Conservation (phyloP, 768 basidiomycete species). For the Suillus placidus region DNA sequence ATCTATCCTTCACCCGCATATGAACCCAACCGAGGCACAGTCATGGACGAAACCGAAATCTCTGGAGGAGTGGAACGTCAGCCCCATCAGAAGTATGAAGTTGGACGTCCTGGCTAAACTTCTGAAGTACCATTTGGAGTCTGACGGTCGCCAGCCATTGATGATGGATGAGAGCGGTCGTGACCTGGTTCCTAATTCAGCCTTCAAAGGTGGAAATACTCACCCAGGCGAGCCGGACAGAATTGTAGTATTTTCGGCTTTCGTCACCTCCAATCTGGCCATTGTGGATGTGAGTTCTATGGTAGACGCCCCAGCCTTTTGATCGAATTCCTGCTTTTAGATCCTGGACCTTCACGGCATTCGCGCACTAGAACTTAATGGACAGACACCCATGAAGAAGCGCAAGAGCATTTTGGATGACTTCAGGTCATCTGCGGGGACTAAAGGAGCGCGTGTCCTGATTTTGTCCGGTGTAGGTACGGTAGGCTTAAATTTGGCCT, state of each 20-base stretch:
- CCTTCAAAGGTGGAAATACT: not conserved
- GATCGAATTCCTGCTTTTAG: not conserved
- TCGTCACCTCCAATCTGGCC: not conserved
- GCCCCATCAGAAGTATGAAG: too few species aligned
- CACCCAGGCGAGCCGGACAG: not conserved
- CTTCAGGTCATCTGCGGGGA: not conserved
- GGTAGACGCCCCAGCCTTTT: not conserved
- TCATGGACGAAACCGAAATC: not conserved
- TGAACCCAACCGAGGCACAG: not conserved
- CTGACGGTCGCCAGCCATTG: not conserved
- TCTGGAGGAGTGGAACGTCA: too few species aligned
- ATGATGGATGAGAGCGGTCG: not conserved
- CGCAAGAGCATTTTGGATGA: not conserved
- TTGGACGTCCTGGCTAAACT: too few species aligned
- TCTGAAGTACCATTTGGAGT: too few species aligned
- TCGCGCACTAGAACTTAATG: not conserved
- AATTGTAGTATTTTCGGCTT: not conserved
- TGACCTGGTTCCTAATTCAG: not conserved
- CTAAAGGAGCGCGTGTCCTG: not conserved
- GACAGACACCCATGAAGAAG: not conserved
- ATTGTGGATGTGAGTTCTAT: not conserved
- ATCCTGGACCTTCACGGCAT: not conserved
- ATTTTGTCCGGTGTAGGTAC: not conserved
- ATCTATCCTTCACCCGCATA: not conserved
- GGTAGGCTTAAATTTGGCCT: not conserved